A percentile compares a stretch with the other conserved stretches of the same genome.
These are phyloP conservation scores for Salix arbutifolia DNA, from an alignment of 345 rosid genomes.

Conservation along the genomic window DNA sequence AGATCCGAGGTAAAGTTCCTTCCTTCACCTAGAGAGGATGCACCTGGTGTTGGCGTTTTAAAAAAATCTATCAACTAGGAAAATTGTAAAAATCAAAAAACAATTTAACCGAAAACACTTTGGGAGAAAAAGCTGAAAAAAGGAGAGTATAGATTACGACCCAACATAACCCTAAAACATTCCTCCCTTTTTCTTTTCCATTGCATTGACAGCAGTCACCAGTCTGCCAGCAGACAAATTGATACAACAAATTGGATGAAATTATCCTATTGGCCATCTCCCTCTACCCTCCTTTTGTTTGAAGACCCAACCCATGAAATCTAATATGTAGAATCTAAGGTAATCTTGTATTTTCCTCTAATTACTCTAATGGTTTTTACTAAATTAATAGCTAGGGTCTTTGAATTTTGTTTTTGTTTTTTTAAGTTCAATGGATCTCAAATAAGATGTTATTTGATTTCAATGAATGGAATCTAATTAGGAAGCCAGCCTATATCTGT, in stretches of 20 bases:
- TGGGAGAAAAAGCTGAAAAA: neutral
- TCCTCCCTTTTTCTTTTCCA: neutral
- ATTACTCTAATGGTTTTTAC: neutral
- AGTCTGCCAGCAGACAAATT: too few relatives aligned
- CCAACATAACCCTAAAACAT: neutral
- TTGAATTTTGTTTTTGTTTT: neutral
- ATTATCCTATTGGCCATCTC: neutral
- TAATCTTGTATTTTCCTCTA: too few relatives aligned
- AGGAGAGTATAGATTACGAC: neutral
- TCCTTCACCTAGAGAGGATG: neutral
- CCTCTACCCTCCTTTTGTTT: neutral
- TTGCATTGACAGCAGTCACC: neutral
- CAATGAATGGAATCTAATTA: slow-evolving; percentile 35
- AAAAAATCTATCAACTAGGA: neutral
- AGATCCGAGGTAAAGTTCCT: neutral
- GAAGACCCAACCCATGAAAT: too few relatives aligned
- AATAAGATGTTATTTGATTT: slow-evolving; percentile 31
- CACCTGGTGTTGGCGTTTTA: neutral
- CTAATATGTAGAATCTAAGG: too few relatives aligned
- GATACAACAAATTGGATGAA: neutral
- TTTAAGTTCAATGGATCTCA: slow-evolving; percentile 40
- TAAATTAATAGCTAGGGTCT: neutral
- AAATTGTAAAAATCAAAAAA: neutral
- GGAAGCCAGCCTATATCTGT: slow-evolving; percentile 38
- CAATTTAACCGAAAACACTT: neutral